Conservation (phyloP, 257 asterid species). For the Nicotiana obtusifolia region DNA sequence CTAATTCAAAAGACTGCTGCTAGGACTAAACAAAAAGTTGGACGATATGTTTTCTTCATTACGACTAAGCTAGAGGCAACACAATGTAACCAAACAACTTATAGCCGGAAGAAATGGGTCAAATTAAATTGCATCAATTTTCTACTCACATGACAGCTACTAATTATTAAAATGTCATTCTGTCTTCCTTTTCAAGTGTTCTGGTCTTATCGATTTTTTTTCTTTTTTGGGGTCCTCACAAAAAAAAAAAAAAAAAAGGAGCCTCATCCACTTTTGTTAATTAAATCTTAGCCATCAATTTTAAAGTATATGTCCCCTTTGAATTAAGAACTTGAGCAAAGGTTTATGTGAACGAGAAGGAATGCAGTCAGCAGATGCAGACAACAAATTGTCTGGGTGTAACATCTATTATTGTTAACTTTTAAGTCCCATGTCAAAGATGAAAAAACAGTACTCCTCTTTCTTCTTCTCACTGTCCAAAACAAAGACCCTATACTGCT, state of each 20-base stretch:
- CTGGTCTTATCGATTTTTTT: neutral
- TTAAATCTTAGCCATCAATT: no score
- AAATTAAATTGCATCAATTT: neutral
- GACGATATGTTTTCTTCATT: neutral
- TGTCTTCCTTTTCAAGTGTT: neutral
- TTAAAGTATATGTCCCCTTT: no score
- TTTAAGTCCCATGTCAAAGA: conserved; percentile 11
- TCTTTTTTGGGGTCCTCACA: neutral
- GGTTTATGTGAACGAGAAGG: neutral
- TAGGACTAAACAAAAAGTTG: neutral
- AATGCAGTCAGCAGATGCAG: neutral
- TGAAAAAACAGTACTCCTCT: conserved; percentile 2
- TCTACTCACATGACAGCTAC: neutral
- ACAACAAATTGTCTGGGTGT: neutral
- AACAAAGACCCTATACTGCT: conserved; percentile 16
- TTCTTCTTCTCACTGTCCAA: conserved; percentile 17
- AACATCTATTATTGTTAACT: neutral
- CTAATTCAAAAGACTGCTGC: neutral
- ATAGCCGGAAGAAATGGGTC: neutral
- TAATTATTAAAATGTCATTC: neutral
- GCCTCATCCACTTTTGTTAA: no score
- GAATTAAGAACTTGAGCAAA: no score
- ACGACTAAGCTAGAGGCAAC: neutral
- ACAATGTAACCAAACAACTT: neutral
- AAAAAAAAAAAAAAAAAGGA: no score